Evolutionary conservation across 164 flowering plant genomes (phyloP), one percentile per base, ranked within the genome.

Genomic region (Berberis thunbergii): DNA sequence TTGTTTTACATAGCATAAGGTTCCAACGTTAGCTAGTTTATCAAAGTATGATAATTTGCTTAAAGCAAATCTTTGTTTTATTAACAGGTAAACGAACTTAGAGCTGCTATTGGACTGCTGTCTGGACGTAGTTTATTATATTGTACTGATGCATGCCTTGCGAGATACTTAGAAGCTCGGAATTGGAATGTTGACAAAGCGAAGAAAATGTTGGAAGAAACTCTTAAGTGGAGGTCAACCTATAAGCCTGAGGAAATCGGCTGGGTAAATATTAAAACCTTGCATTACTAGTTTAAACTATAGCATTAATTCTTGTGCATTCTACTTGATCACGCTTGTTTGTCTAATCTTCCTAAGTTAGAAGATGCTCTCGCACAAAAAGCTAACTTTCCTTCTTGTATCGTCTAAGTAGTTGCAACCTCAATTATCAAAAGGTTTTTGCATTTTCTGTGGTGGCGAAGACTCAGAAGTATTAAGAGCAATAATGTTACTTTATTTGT

Each of bases 161-260:
- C 70, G 77, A 81, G 97, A 79, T 95, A 89, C 72, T 63, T 95
- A 71, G 96, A 84, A 72, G 96, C 99, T 66, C 81, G 97, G 59
- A 91, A 75, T 67, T 85, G 99, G 97, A 85, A 95, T 68, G 72
- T 87, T 5, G 97, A 86, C 26, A 95, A 91, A 67, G 69, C 99
- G 7, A 89, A 83, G 82, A 91, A 87, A 70, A 91, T 95, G 99
- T 59, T 95, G 72, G 90, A 86, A 49, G 97, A 95, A 52, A 72
- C 97, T 2, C 79, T 95, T 11, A 82, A 79, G 62, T 95, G 99
- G 99, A 83, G 99, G 69, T 79, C 86, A 60, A 72, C 79, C 7
- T 95, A 68, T 69, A 91, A 84, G 77, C 99, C 99, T 55, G 97
- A 91, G 80, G 94, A 95, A 69, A 95, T 91, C 59, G 81, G 87